Evolutionary conservation across 371 early-diverging fungal species (phyloP), one percentile per base, ranked within the genome.

Genomic region (Dentiscutata heterogama): DNA sequence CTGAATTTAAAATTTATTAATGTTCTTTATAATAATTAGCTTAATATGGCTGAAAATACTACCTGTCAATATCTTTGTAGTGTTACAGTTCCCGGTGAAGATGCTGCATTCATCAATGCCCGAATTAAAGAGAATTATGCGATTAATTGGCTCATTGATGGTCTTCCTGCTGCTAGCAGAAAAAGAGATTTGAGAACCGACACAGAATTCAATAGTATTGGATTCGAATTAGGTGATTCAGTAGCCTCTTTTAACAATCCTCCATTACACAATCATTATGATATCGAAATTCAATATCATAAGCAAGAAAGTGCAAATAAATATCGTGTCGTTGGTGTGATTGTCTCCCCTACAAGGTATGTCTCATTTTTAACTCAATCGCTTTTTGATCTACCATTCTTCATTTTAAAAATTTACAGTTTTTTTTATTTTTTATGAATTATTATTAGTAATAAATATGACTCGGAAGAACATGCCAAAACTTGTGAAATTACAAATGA

Each of bases 251-350:
- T 35, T 70, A 39, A 54, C 14, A 73, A 60, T 1, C 83, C 84
- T 4, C 63, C 85, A 76, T 84, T 97, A 80, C 87, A 97, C 87
- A 98, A 97, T 88, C 99, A 98, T 86, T 97, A 95, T 83, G 93
- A 94, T 46, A 96, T 98, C 82, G 85, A 86, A 20, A 89, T 98
- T 65, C 88, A 94, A 51, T 97, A 96, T 86, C 97, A 98, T 84
- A 86, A 86, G 16, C 84, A 85, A 25, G 90, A 91, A 10, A 87
- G 89, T 79, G 86, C 86, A 13, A 7, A 46, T 13, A 89, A 91
- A 63, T 89, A 94, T 79, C 91, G 98, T 8, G 96, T 99, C 2
- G 98, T 99, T 6, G 98, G 98, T 22, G 96, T 98, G 10, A 82
- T 91, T 1, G 96, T 97, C 3, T 78, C 64, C 42, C 96, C 98